Evolutionary conservation across 768 basidiomycete species (phyloP).

Genomic region (Leucocoprinus sp.): DNA sequence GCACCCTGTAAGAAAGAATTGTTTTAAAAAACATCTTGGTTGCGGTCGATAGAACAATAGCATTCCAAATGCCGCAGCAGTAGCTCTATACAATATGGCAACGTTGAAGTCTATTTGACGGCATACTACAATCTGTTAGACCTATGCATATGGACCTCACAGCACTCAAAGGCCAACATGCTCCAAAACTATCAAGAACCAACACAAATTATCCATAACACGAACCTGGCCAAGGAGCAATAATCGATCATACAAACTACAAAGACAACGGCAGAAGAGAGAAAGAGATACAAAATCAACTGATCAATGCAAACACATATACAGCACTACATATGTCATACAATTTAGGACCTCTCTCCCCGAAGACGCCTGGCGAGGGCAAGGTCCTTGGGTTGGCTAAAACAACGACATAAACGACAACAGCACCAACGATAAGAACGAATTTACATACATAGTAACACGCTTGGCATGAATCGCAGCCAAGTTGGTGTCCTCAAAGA

Average conservation of each 20-base stretch:
- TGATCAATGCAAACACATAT: neutral
- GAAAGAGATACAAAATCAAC: neutral
- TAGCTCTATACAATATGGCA: too few relatives aligned
- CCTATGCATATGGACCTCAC: too few relatives aligned
- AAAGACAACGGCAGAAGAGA: neutral
- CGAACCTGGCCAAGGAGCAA: neutral
- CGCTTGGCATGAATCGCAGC: constrained; percentile 88
- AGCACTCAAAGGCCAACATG: too few relatives aligned
- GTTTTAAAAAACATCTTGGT: too few relatives aligned
- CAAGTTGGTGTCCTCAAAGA: constrained; percentile 88
- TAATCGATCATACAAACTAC: constrained; percentile 10
- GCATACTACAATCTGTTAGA: too few relatives aligned
- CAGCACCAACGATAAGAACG: constrained; percentile 4
- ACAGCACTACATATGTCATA: neutral
- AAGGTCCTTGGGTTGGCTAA: constrained; percentile 82
- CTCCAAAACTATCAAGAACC: too few relatives aligned
- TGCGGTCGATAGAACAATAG: too few relatives aligned
- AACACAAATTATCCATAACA: too few relatives aligned
- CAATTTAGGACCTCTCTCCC: constrained; percentile 69
- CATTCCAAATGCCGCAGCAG: too few relatives aligned
- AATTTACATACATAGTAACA: constrained; percentile 21
- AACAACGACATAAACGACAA: constrained; percentile 14
- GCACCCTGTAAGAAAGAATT: too few relatives aligned
- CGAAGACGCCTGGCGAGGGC: constrained; percentile 81
- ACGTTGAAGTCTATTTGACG: too few relatives aligned